phyloP scores from a whole-genome alignment of 2,329 filamentous ascomycete genomes.

The Lasiodiplodia gonubiensis region DNA sequence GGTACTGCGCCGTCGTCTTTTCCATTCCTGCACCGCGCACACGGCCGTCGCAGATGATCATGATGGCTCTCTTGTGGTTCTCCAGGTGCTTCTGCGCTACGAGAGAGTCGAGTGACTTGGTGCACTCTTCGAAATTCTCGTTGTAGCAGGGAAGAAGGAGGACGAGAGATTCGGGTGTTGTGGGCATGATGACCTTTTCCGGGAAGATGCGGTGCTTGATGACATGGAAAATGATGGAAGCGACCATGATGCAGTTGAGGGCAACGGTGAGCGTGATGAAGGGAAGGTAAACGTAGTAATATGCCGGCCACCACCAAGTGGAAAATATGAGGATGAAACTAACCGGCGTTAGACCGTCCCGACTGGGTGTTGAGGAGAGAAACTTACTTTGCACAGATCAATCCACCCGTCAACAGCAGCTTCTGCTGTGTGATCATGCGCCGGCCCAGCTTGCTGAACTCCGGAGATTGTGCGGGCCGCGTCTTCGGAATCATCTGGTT shows the following conservation, averaged over 20 bases:
- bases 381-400: conserved; percentile 27
- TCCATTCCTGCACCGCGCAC: conserved; percentile 55
- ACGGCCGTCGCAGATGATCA: conserved; percentile 58
- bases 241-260: conserved; percentile 54
- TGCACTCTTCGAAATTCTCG: conserved; percentile 54
- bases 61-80: conserved; percentile 51
- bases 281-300: conserved; percentile 52
- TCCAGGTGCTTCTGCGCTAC: conserved; percentile 53
- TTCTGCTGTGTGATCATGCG: conserved; percentile 18
- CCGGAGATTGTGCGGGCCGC: conserved; percentile 7
- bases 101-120: conserved; percentile 54
- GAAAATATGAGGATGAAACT: conserved; percentile 31
- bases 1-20: conserved; percentile 56
- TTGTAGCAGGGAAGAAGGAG: conserved; percentile 58
- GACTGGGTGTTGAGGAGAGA: too few species aligned
- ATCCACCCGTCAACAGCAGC: neutral
- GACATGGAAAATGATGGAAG: conserved; percentile 45
- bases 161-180: conserved; percentile 52
- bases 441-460: conserved; percentile 15
- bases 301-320: conserved; percentile 34
- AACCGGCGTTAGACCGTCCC: neutral
- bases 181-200: conserved; percentile 26
- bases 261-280: conserved; percentile 42
- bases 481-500: conserved; percentile 7
- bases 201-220: conserved; percentile 43